phyloP scores from a whole-genome alignment of 2,329 filamentous ascomycete species.

The Didymella glomerata region DNA sequence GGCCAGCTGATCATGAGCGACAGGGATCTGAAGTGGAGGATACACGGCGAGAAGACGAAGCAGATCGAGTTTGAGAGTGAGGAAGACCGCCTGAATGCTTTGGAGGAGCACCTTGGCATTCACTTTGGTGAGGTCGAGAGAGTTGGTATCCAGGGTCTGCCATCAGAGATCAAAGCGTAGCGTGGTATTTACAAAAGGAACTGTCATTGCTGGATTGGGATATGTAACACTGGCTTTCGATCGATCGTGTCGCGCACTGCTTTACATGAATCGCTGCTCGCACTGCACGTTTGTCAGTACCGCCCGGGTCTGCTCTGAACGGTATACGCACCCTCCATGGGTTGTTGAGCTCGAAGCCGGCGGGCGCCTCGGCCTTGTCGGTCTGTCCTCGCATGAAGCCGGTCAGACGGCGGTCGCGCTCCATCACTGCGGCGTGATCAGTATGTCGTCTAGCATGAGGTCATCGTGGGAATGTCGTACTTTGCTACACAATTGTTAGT shows the following conservation, averaged over 20 bases:
- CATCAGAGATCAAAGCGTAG: slow-evolving; percentile 44
- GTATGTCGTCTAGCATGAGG: slow-evolving; percentile 44
- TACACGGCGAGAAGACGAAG: slow-evolving; percentile 54
- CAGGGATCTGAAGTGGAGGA: slow-evolving; percentile 57
- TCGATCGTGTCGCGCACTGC: slow-evolving; percentile 21
- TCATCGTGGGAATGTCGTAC: slow-evolving; percentile 54
- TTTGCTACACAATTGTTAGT: slow-evolving; percentile 62
- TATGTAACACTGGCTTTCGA: slow-evolving; percentile 26
- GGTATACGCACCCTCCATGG: slow-evolving; percentile 67
- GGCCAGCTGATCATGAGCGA: slow-evolving; percentile 55
- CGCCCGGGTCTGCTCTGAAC: not conserved
- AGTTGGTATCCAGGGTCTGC: slow-evolving; percentile 49
- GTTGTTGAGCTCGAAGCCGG: slow-evolving; percentile 72
- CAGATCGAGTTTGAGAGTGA: slow-evolving; percentile 54
- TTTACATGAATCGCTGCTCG: slow-evolving; percentile 50
- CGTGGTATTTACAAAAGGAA: slow-evolving; percentile 14
- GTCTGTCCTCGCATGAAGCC: slow-evolving; percentile 69
- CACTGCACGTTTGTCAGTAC: slow-evolving; percentile 45
- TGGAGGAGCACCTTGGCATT: slow-evolving; percentile 58
- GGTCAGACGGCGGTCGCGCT: slow-evolving; percentile 69
- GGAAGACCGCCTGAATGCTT: slow-evolving; percentile 53
- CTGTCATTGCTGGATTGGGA: slow-evolving; percentile 26
- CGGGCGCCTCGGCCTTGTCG: slow-evolving; percentile 65
- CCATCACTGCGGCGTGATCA: slow-evolving; percentile 65
- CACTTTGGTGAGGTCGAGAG: slow-evolving; percentile 50